Base-by-base conservation (phyloP, 805 yeast genomes). In the Wickerhamiella galacta region DNA sequence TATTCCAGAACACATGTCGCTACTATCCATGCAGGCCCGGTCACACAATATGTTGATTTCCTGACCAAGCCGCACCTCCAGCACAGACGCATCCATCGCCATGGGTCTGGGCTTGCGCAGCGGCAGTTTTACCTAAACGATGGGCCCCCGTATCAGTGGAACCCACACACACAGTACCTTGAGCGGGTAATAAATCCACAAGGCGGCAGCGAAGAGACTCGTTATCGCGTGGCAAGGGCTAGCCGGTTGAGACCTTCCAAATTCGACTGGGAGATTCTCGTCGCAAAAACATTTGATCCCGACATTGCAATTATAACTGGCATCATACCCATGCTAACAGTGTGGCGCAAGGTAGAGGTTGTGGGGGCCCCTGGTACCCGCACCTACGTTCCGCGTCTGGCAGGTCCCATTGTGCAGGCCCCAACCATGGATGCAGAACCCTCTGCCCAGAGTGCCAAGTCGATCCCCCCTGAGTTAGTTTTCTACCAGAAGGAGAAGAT, bases 311-410 rank as follows among this genome's bases (percentile, higher is more conserved):
- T 73, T 32, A 67, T 72, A n/a, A 70, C 78, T 5, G 75, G 64
- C 1, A 72, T 72, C 42, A 51, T 69, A 34, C 61, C 75, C 14
- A 70, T 72, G 73, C 57, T 68, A 54, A 68, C 76, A n/a, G 72
- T 70, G 51, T 72, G 80, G 80, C 71, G 72, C 16, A 48, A 58
- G 31, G 73, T 72, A 32, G 68, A 60, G 46, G 54, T 54, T 39
- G 66, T 72, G 11, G 64, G 60, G 33, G 66, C 74, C 17, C 33
- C 37, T 10, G 32, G 33, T n/a, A 20, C 28, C 21, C 28, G 25
- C n/a, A 20, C 26, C 3, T 6, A n/a, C 11, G 28, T 7, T 20
- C 11, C 10, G 22, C 11, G 22, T n/a, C n/a, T n/a, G n/a, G n/a
- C n/a, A n/a, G n/a, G n/a, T n/a, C n/a, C n/a, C n/a, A n/a, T n/a